Evolutionary conservation across 352 stramenopile species (phyloP).

Genomic region (Plasmopara muralis): DNA sequence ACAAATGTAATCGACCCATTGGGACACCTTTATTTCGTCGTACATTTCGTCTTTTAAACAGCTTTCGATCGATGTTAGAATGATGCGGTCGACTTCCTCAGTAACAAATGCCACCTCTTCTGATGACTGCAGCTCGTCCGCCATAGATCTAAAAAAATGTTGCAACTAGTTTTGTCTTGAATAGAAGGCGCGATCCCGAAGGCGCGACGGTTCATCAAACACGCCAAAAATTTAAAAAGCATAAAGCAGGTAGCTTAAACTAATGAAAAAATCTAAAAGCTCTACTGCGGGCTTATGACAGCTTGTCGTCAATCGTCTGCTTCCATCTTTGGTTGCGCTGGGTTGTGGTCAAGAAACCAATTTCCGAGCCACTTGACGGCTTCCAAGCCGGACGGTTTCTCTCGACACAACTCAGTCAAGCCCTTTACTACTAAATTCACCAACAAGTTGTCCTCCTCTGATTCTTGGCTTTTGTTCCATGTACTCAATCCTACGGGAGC

Average conservation of each 20-base stretch:
- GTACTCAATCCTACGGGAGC: slow-evolving; percentile 40
- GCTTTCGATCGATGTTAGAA: slow-evolving; percentile 69
- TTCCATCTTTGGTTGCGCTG: slow-evolving; percentile 69
- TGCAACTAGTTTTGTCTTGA: background rate
- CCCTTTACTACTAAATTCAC: slow-evolving; percentile 65
- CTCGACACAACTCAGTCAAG: slow-evolving; percentile 71
- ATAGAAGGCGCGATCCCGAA: background rate
- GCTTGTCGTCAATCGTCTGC: slow-evolving; percentile 23
- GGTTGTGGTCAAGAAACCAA: slow-evolving; percentile 84
- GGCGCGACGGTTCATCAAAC: slow-evolving; percentile 29
- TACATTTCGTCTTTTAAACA: slow-evolving; percentile 86
- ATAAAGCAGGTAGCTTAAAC: no score
- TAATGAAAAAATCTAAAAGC: no score
- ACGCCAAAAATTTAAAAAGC: no score
- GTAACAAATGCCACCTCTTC: slow-evolving; percentile 88
- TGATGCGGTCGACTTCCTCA: slow-evolving; percentile 87
- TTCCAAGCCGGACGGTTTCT: slow-evolving; percentile 67
- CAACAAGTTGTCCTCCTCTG: slow-evolving; percentile 36
- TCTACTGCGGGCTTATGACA: no score
- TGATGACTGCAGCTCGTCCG: slow-evolving; percentile 82
- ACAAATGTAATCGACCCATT: slow-evolving; percentile 90
- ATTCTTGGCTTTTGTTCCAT: slow-evolving; percentile 37
- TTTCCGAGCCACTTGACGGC: slow-evolving; percentile 77
- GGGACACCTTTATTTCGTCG: slow-evolving; percentile 75
- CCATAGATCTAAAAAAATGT: slow-evolving; percentile 26